Base-by-base conservation (phyloP, 2,329 filamentous ascomycete genomes). In the Penicillium sp. region DNA sequence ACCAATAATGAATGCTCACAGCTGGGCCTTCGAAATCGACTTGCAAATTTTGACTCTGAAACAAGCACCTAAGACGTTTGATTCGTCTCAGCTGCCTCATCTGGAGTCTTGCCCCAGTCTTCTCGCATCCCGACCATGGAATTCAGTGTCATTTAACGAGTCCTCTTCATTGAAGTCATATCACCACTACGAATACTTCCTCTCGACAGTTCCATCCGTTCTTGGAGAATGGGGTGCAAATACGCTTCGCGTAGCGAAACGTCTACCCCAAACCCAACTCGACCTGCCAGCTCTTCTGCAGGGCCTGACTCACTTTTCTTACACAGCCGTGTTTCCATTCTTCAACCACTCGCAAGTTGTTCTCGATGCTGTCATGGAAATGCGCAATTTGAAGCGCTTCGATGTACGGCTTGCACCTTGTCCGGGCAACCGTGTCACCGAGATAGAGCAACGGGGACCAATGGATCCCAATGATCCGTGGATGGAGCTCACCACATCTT, bases 91-190 rank as follows among this genome's bases (percentile, higher is more conserved):
- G 2, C 74, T 49, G 70, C 58, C 68, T 67, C 48, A 57, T 10
- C n/a, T 67, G 38, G 56, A 64, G 5, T 49, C 57, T 10, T 61
- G 58, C 24, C 52, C 62, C 1, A 72, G 65, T 22, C 71, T 91
- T 0, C 80, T 90, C 43, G 79, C 79, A 24, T 75, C 82, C n/a
- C 80, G 83, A 1, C 81, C 82, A 2, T 92, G 90, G 89, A 80
- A 78, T 0, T 80, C 82, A 16, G 64, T 91, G 0, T 75, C 83
- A 2, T 82, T 91, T 59, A 92, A 92, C 67, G 89, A 93, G 73
- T 88, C 88, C 8, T 90, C 88, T 0, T 90, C 85, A 4, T 81
- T 88, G n/a, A 81, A 81, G 54, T 87, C 85, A 5, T 92, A 90
- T 72, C 81, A 82, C 44, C 86, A 83, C 4, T 88, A 90, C 68